Base-by-base conservation (phyloP, 768 basidiomycete species). In the Panus rudis region DNA sequence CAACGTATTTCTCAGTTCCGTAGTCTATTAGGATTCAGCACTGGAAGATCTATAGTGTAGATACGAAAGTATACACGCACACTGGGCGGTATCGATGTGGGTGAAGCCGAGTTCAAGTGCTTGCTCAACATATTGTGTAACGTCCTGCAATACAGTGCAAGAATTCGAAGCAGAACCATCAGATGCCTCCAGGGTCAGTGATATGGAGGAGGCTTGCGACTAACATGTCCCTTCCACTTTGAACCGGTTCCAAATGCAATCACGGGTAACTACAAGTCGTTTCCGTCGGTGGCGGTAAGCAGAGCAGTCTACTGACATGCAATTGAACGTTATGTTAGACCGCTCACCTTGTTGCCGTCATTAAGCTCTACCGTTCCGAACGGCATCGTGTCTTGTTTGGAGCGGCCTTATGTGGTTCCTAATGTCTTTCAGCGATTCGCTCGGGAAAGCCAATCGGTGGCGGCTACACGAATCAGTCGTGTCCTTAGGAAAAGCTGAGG, bases 241-340 rank as follows among this genome's bases (percentile, higher is more conserved):
- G 66, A 68, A 6, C 80, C 79, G 0, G 79, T 75, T 2, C 81
- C 81, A 57, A 72, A 82, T 0, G 79, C 81, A 43, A 84, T 75
- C 14, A 62, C 58, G 11, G 81, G 81, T 34, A 84, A 73, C 77
- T 81, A 31, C 7, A 41, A 14, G 11, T 11, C 17, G 24, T 14
- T 21, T 40, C 7, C n/a, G n/a, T n/a, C n/a, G n/a, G n/a, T n/a
- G n/a, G n/a, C n/a, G n/a, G n/a, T n/a, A n/a, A n/a, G n/a, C n/a
- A n/a, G n/a, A n/a, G n/a, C n/a, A n/a, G n/a, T n/a, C n/a, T n/a
- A n/a, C n/a, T 34, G 32, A 22, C n/a, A 4, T 12, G 23, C 25
- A 23, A 12, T n/a, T 13, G 16, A 26, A 12, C 41, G 25, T 33
- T 6, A 26, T 25, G 6, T 6, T 16, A 17, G 3, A 6, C 20